Conservation (phyloP, 768 basidiomycete genomes). For the Tylopilus felleus region DNA sequence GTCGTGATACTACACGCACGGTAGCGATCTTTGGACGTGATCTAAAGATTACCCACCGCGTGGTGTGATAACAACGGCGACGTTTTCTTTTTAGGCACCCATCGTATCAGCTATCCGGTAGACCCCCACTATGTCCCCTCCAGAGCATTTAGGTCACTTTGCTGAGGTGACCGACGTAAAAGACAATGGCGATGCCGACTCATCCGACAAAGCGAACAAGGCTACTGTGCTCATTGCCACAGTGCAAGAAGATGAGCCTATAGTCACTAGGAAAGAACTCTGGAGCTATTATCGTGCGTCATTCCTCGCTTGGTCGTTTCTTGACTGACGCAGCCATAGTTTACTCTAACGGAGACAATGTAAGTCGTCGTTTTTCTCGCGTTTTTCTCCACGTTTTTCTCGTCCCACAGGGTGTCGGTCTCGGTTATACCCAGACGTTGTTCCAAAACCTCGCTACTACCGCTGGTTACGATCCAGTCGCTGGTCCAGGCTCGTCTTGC, state of each 20-base stretch:
- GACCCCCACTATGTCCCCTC: no score
- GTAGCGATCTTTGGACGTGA: no score
- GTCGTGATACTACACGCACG: no score
- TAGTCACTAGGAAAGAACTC: constrained; percentile 44
- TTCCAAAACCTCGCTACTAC: constrained; percentile 70
- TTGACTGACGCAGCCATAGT: constrained; percentile 45
- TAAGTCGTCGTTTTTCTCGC: constrained; percentile 27
- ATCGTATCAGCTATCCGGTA: no score
- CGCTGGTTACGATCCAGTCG: constrained; percentile 60
- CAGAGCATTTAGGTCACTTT: no score
- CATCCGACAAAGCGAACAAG: constrained; percentile 9
- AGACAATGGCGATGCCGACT: no score
- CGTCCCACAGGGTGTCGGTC: constrained; percentile 63
- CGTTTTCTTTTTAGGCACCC: no score
- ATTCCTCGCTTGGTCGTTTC: background rate
- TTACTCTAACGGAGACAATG: constrained; percentile 81
- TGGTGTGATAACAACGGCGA: no score
- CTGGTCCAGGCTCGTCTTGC: constrained; percentile 71
- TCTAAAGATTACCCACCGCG: no score
- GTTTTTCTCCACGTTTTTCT: background rate
- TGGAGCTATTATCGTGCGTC: constrained; percentile 57
- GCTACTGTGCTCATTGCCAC: constrained; percentile 36
- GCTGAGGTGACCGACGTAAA: no score
- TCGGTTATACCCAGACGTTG: constrained; percentile 64
- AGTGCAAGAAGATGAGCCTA: constrained; percentile 52